These are phyloP conservation scores for Rasamsonia emersonii DNA, from an alignment of 2,329 filamentous ascomycete genomes.

Conservation along the genomic window DNA sequence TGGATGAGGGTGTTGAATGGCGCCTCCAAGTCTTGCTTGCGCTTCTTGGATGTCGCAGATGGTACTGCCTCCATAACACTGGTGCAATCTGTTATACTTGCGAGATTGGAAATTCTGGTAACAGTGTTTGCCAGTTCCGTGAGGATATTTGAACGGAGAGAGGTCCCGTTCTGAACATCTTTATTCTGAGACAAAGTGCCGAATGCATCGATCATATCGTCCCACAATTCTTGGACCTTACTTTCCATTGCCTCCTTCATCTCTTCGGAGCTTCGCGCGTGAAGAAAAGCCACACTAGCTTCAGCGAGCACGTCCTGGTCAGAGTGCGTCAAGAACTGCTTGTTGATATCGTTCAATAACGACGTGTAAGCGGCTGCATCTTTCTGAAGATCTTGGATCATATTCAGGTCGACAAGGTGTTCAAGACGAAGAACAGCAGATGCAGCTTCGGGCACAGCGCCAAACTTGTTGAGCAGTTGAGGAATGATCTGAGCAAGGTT, in stretches of 20 bases:
- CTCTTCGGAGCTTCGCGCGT: constrained; percentile 79
- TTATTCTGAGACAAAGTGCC: constrained; percentile 61
- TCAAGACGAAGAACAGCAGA: constrained; percentile 78
- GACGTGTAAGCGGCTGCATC: constrained; percentile 72
- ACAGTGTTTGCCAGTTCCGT: constrained; percentile 65
- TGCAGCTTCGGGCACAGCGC: constrained; percentile 77
- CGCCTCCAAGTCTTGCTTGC: constrained; percentile 30
- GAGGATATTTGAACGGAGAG: constrained; percentile 57
- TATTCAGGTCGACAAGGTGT: constrained; percentile 74
- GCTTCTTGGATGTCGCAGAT: constrained; percentile 25
- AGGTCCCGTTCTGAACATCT: constrained; percentile 63
- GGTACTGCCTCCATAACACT: constrained; percentile 58
- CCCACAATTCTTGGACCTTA: constrained; percentile 77
- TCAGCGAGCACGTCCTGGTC: constrained; percentile 78
- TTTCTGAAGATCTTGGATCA: constrained; percentile 82
- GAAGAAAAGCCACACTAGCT: constrained; percentile 71
- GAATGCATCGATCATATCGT: constrained; percentile 67
- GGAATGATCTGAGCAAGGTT: constrained; percentile 73
- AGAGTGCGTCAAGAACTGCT: constrained; percentile 88
- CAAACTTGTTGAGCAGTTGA: constrained; percentile 82
- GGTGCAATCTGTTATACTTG: constrained; percentile 69
- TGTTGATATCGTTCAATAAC: constrained; percentile 82
- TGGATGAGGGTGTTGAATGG: constrained; percentile 60
- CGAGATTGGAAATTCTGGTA: constrained; percentile 70
- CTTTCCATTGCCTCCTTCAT: constrained; percentile 75